Base-by-base conservation (phyloP, 768 basidiomycete species). In the Agaricus subrufescens region DNA sequence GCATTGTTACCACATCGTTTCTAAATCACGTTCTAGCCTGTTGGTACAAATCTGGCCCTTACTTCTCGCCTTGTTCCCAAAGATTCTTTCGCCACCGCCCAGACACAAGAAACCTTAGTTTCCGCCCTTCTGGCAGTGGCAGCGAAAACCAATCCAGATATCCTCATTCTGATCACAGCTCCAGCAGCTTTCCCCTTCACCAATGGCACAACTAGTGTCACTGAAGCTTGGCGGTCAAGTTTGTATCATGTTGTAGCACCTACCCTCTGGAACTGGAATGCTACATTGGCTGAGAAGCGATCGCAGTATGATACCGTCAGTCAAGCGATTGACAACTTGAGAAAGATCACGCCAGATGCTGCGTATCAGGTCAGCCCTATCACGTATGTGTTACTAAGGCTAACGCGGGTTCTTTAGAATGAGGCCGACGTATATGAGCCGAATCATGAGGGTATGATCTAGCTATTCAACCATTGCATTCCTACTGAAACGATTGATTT, bases 351-450 rank as follows among this genome's bases (percentile, higher is more conserved):
- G 11, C 75, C 73, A 2, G 74, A 70, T 62, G 76, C 73, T 43
- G 75, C 79, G 27, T 79, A 80, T 63, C 51, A 71, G 54, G 78
- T 68, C 26, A 23, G 7, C 23, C 26, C 10, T 15, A 29, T 57
- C 12, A 40, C 30, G 7, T 15, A 38, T 9, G 12, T 7, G 12
- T 11, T 26, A 19, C 15, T 60, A 45, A 51, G 25, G 31, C 30
- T 42, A 0, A 42, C 37, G 14, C 27, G 10, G 14, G 29, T 19
- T 51, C 1, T 58, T 9, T 11, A 78, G 77, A 80, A 79, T 52
- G 78, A 80, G 58, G 75, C 77, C 1, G 78, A 79, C 60, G 74
- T 78, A 8, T 70, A 79, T 52, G 77, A 80, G 57, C 75, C 75
- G 11, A 75, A 77, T 56, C 67, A 73, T 57, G 62, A 77, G 67